These are phyloP conservation scores for Aspergillus cavernicola DNA, from an alignment of 495 filamentous ascomycete genomes.

Conservation along the genomic window DNA sequence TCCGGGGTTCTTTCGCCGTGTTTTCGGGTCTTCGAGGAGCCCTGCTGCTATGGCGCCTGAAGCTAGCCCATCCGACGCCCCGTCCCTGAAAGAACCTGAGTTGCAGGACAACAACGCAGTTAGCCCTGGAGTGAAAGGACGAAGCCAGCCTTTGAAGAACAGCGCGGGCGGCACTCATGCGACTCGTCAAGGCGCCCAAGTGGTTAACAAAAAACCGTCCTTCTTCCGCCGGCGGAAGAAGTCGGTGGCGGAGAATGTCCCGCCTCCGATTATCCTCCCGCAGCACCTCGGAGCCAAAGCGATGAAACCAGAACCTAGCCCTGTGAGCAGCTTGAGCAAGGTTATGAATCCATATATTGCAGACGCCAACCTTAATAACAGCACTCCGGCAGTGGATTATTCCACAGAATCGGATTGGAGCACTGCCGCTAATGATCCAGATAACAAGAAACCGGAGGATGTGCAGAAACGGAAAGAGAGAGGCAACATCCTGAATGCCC, in stretches of 20 bases:
- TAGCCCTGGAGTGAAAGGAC: slow-evolving; percentile 19
- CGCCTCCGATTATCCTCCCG: slow-evolving; percentile 46
- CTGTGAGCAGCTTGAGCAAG: slow-evolving; percentile 81
- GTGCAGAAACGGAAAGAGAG: slow-evolving; percentile 24
- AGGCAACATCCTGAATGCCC: slow-evolving; percentile 24
- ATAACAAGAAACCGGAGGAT: slow-evolving; percentile 16
- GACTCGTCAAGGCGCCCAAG: slow-evolving; percentile 47
- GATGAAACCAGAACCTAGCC: slow-evolving; percentile 55
- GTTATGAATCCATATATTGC: slow-evolving; percentile 85
- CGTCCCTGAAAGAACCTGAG: slow-evolving; percentile 29
- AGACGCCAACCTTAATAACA: slow-evolving; percentile 15
- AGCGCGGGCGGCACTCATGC: slow-evolving; percentile 25
- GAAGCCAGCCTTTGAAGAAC: slow-evolving; percentile 25
- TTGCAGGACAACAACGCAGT: slow-evolving; percentile 21
- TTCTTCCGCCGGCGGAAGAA: slow-evolving; percentile 95
- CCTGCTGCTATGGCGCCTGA: slow-evolving; percentile 23
- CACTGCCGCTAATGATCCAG: slow-evolving; percentile 9
- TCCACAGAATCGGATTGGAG: slow-evolving; percentile 23
- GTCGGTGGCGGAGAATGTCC: slow-evolving; percentile 59
- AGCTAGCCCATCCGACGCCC: slow-evolving; percentile 11
- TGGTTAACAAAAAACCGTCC: slow-evolving; percentile 83
- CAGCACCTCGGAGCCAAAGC: slow-evolving; percentile 32
- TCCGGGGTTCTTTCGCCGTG: slow-evolving; percentile 86
- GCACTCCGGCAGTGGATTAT: slow-evolving; percentile 17
- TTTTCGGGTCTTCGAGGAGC: slow-evolving; percentile 67